Percentiles rank a stretch among this genome's conserved stretches.
Conservation (phyloP, 331 rosid genomes). For the Saraca asoca region DNA sequence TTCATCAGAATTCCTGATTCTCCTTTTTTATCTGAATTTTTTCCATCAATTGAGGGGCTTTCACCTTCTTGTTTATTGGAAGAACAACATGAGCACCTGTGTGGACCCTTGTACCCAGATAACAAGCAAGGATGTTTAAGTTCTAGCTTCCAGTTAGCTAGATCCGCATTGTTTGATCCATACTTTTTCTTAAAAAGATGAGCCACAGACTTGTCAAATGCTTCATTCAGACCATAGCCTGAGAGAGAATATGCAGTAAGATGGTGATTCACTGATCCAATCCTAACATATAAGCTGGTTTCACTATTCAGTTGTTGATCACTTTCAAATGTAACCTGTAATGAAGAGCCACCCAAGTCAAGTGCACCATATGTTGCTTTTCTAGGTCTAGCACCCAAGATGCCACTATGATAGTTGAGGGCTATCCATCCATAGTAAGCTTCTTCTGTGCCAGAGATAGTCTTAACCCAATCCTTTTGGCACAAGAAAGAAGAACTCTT, state of each 20-base stretch:
- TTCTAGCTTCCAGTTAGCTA: slow-evolving; percentile 44
- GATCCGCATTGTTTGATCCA: slow-evolving; percentile 41
- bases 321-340: slow-evolving; percentile 97
- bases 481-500: slow-evolving; percentile 73
- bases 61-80: slow-evolving; percentile 38
- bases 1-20: slow-evolving; percentile 46
- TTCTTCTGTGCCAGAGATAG: slow-evolving; percentile 83
- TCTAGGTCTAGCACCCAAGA: slow-evolving; percentile 74
- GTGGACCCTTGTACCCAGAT: slow-evolving; percentile 67
- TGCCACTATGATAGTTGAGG: slow-evolving; percentile 67
- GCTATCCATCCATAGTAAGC: slow-evolving; percentile 98
- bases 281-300: slow-evolving; percentile 72
- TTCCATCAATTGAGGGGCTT: slow-evolving; percentile 48
- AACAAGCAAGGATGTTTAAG: slow-evolving; percentile 93
- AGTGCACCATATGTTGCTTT: slow-evolving; percentile 86
- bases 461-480: slow-evolving; percentile 71
- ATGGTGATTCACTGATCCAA: slow-evolving; percentile 80
- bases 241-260: slow-evolving; percentile 87
- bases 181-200: slow-evolving; percentile 56
- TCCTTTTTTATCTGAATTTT: slow-evolving; percentile 41
- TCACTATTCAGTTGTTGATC: slow-evolving; percentile 53
- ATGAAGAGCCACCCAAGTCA: slow-evolving; percentile 92
- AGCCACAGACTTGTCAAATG: slow-evolving; percentile 81
- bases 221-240: slow-evolving; percentile 89
- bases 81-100: slow-evolving; percentile 63